Evolutionary conservation across 495 filamentous ascomycete genomes (phyloP), one percentile per base, ranked within the genome.

Genomic region (Zalerion maritima): DNA sequence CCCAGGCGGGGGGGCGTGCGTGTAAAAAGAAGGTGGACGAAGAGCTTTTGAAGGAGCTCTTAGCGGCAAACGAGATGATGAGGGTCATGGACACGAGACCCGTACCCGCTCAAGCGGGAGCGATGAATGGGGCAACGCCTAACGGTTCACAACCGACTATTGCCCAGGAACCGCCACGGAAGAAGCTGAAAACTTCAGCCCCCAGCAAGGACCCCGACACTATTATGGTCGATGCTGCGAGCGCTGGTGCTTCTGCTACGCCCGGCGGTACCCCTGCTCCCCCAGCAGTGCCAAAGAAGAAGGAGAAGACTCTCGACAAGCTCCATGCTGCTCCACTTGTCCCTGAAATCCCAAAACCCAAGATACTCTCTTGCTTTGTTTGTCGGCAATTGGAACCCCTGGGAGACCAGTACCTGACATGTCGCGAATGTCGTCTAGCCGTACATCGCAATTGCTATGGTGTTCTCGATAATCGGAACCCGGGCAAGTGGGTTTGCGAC

Each of bases 371-470:
- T 10, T 97, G 89, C 50, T 80, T 81, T 10, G 67, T 97, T 31
- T 97, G 89, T 58, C 59, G 62, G 31, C 62, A 76, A 45, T 58
- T 81, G 37, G 81, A 85, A 22, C 73, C 76, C 3, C 44, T 58
- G 28, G 73, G 74, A 7, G 76, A 87, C 27, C 66, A 86, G 41
- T 72, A 74, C 40, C 45, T 92, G 22, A 71, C 67, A 12, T 97
- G 85, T 45, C 66, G 66, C 31, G 80, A 87, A 42, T 97, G 89
- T 48, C 77, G 81, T 26, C 58, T 97, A 42, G 81, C 84, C 1
- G 87, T 97, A n/a, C 89, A 97, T 49, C 75, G 78, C 24, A 75
- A 73, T 32, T 97, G 89, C 50, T 97, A 94, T 50, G 89, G 89
- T 11, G 64, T 96, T 18, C 52, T 69, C 2, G 73, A 81, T 16